Evolutionary conservation across 164 flowering plant genomes (phyloP), one percentile per base, ranked within the genome.

Genomic region (Magnolia kwangsiensis): DNA sequence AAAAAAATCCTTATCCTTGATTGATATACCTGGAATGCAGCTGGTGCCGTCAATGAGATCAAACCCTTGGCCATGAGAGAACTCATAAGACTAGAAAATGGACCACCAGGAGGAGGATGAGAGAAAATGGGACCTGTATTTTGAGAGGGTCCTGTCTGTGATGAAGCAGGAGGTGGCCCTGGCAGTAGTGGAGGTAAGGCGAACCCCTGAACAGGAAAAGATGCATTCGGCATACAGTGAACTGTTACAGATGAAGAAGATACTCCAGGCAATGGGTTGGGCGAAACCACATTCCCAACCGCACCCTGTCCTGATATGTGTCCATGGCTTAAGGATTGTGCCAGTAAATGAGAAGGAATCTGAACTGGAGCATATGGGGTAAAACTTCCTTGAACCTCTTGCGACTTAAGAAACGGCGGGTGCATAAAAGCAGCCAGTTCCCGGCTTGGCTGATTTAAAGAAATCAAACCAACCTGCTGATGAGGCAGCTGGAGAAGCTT

Each of bases 1-100:
- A 68, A 77, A 16, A 20, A 13, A 16, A 7, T 55, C 61, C 61
- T 55, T 16, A 55, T 55, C 61, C 61, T 55, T 16, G 10, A 51
- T 27, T 51, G 4, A 2, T 71, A 59, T 89, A 96, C 99, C 99
- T 90, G 90, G 21, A 63, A 84, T 77, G 88, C 74, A 45, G 81
- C 29, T 21, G 85, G 87, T 21, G 87, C 82, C 50, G 87, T 72
- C 80, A 92, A 82, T 65, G 98, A 88, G 75, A 96, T 87, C 82
- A 96, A 79, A 69, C 99, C 99, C 78, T 90, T 96, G 11, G 94
- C 91, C 91, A 96, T 80, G 58, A 96, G 94, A 78, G 95, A 88
- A 84, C 75, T 82, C 74, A 96, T 74, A 67, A 96, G 82, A 51
- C 94, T 92, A 18, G 96, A 85, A 77, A 84, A 81, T 51, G 82